A percentile compares a stretch with the other conserved stretches of the same genome.
phyloP scores from a whole-genome alignment of 129 eudicot species.

The Flaveria linearis region DNA sequence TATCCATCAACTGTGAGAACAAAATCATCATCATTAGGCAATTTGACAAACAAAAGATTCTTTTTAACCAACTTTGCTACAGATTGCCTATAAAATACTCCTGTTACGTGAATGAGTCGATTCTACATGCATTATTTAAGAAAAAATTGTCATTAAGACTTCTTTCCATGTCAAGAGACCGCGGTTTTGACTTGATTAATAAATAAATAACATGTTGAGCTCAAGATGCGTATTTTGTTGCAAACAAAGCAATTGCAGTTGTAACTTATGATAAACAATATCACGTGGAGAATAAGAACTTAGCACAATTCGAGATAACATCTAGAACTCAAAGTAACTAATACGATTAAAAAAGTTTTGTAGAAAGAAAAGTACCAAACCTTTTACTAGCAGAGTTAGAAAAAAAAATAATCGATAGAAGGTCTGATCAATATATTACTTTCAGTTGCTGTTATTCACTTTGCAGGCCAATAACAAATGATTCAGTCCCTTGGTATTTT shows the following conservation, averaged over 20 bases:
- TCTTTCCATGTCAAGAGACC: background rate
- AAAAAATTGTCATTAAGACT: background rate
- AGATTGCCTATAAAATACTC: background rate
- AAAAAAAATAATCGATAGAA: too few relatives aligned
- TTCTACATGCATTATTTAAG: background rate
- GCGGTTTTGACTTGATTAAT: background rate
- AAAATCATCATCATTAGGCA: constrained; percentile 26
- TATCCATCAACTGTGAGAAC: constrained; percentile 86
- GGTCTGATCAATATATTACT: too few relatives aligned
- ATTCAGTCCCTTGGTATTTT: background rate
- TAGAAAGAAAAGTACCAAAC: too few relatives aligned
- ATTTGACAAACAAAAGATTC: background rate
- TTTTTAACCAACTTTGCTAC: background rate
- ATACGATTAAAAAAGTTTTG: too few relatives aligned
- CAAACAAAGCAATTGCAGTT: too few relatives aligned
- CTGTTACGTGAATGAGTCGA: background rate
- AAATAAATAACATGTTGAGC: background rate
- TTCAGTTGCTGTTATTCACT: background rate
- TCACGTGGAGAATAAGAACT: too few relatives aligned
- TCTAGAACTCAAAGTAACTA: too few relatives aligned
- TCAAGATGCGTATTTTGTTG: too few relatives aligned
- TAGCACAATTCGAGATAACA: too few relatives aligned
- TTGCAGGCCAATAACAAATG: background rate
- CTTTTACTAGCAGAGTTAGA: too few relatives aligned
- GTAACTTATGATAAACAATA: too few relatives aligned